Base-by-base conservation (phyloP, 78 protist genomes). In the Parvularia atlantis region DNA sequence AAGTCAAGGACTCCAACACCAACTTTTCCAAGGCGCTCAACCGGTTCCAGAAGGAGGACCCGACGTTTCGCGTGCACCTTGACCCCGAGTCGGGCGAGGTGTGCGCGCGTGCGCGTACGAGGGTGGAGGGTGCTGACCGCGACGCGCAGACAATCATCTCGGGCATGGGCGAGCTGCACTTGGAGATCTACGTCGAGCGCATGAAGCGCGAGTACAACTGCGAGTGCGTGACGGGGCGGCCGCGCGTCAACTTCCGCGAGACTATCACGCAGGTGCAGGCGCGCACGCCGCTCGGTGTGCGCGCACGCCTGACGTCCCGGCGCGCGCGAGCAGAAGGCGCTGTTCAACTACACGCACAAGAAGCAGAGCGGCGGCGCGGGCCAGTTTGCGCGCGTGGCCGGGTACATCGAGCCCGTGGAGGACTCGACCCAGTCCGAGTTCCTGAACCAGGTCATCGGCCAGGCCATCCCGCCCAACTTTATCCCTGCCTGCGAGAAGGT, bases 161-260 rank as follows among this genome's bases (percentile, higher is more conserved):
- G 6, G 98, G 98, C 50, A 94, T 94, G 98, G 98, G 98, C 58
- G 98, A 94, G 76, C 82, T 94, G 20, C 98, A 94, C 77, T 66
- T 95, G 17, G 89, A 93, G 52, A 89, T 95, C 52, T 91, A 90
- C 71, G 57, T 80, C 17, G 95, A 94, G 69, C 78, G 96, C 41
- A 66, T 91, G 56, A 50, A 64, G 36, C 73, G 96, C 44, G 97
- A 93, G 73, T 89, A 82, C 74, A 52, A 52, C 61, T 71, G 81
- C 28, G 80, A 80, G 4, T 35, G 53, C 22, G 35, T 57, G 22
- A 66, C 68, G n/a, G 93, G 91, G 43, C 66, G 59, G 53, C 98
- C 98, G 35, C 37, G 65, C 67, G 96, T 92, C 28, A 82, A 89
- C 7, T 91, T 78, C 85, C 72, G 91, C 30, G 97, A 95, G 81